These are phyloP conservation scores for Phytophthora citricola DNA, from an alignment of 352 stramenopile species.

Conservation along the genomic window DNA sequence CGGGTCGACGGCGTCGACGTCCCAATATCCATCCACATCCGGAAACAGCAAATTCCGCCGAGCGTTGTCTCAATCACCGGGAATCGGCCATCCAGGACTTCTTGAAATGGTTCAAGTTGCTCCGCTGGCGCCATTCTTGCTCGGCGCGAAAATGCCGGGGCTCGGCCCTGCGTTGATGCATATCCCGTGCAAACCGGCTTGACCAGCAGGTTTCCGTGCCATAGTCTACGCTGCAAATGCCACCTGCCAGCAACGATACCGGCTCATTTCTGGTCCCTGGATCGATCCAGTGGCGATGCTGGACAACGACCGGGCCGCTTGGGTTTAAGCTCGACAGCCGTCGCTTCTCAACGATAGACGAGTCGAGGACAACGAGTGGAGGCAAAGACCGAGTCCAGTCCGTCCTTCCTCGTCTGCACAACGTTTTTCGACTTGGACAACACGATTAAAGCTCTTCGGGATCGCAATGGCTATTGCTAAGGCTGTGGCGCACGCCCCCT, in stretches of 20 bases:
- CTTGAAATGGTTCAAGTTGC: constrained; percentile 10
- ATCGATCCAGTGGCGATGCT: constrained; percentile 6
- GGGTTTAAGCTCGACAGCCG: constrained; percentile 11
- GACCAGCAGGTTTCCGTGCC: background rate
- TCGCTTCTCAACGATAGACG: constrained; percentile 29
- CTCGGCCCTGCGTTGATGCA: constrained; percentile 8
- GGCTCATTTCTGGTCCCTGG: constrained; percentile 27
- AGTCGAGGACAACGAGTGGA: constrained; percentile 36
- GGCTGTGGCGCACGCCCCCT: constrained; percentile 8
- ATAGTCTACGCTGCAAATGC: constrained; percentile 11
- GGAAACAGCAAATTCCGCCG: constrained; percentile 10
- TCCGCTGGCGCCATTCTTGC: constrained; percentile 28
- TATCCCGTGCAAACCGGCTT: constrained; percentile 19
- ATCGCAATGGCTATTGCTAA: constrained; percentile 31
- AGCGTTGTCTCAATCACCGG: constrained; percentile 20
- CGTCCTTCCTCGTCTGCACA: constrained; percentile 34
- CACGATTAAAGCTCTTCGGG: constrained; percentile 18
- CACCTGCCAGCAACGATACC: constrained; percentile 20
- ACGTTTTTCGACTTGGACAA: constrained; percentile 14
- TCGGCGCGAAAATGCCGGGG: constrained; percentile 13
- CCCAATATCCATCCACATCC: background rate
- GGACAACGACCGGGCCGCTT: constrained; percentile 18
- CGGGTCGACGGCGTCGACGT: no score
- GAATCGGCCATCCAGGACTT: constrained; percentile 18
- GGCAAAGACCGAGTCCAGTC: constrained; percentile 25